Evolutionary conservation across 2,329 filamentous ascomycete species (phyloP).

Genomic region (Aspergillus viridinutans): DNA sequence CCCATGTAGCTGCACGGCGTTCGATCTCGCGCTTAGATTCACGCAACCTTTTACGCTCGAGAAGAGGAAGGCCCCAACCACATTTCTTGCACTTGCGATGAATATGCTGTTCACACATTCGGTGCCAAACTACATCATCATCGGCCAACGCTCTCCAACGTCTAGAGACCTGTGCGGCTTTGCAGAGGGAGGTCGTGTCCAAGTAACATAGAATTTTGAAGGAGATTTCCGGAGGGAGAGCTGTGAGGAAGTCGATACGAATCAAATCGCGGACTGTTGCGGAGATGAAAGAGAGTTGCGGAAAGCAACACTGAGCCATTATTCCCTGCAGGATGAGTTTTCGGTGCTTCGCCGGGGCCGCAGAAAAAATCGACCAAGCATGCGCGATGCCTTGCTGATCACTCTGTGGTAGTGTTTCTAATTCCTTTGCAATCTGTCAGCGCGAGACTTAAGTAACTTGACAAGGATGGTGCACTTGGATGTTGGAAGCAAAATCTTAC

Average conservation of each 20-base stretch:
- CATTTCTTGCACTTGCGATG: constrained; percentile 92
- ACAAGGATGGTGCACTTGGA: background rate
- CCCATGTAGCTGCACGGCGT: constrained; percentile 59
- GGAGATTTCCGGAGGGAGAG: constrained; percentile 82
- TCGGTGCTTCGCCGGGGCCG: constrained; percentile 86
- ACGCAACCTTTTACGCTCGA: constrained; percentile 82
- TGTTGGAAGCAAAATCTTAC: constrained; percentile 48
- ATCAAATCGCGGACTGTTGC: constrained; percentile 89
- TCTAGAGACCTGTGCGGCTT: constrained; percentile 88
- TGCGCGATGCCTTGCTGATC: constrained; percentile 96
- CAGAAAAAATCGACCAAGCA: constrained; percentile 96
- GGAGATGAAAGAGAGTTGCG: constrained; percentile 89
- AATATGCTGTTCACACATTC: constrained; percentile 97
- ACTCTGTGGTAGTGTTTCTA: constrained; percentile 72
- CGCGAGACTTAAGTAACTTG: background rate
- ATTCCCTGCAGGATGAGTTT: constrained; percentile 96
- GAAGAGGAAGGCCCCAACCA: constrained; percentile 84
- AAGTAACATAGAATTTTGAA: constrained; percentile 92
- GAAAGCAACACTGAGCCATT: constrained; percentile 94
- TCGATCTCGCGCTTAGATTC: constrained; percentile 85
- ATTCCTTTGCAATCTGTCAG: constrained; percentile 53
- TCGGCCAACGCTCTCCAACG: constrained; percentile 89
- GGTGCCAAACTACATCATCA: constrained; percentile 95
- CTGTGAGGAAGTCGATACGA: constrained; percentile 92
- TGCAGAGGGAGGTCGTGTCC: constrained; percentile 90